Evolutionary conservation across 2,329 filamentous ascomycete species (phyloP).

Genomic region (Zymoseptoria tritici): DNA sequence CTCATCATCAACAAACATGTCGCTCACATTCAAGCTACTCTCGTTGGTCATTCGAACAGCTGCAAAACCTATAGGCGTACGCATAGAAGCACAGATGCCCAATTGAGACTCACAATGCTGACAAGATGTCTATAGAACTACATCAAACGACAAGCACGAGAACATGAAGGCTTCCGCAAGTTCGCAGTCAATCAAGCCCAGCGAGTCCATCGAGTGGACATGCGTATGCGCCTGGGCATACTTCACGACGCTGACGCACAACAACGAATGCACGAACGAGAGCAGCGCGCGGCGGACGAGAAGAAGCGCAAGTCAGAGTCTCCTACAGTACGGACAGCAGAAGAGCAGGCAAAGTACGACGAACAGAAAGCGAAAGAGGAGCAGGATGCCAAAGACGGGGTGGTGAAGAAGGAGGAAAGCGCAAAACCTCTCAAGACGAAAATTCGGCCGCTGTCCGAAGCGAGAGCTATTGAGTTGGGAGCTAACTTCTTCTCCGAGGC

Average conservation of each 20-base stretch:
- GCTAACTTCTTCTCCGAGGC: constrained; percentile 62
- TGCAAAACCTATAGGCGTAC: constrained; percentile 61
- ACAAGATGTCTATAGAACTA: constrained; percentile 44
- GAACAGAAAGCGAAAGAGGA: constrained; percentile 35
- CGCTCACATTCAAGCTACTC: constrained; percentile 58
- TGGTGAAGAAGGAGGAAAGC: constrained; percentile 40
- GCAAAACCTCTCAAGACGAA: constrained; percentile 30
- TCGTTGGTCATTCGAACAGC: constrained; percentile 58
- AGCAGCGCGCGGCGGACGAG: constrained; percentile 49
- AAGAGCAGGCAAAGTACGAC: constrained; percentile 51
- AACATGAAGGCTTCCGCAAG: constrained; percentile 59
- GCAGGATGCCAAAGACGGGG: constrained; percentile 28
- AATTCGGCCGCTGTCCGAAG: constrained; percentile 58
- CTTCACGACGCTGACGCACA: constrained; percentile 54
- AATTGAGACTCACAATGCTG: constrained; percentile 1
- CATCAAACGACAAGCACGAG: constrained; percentile 60
- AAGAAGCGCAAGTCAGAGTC: constrained; percentile 44
- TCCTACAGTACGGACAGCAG: constrained; percentile 57
- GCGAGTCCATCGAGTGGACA: constrained; percentile 57
- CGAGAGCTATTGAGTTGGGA: constrained; percentile 61
- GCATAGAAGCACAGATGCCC: constrained; percentile 21
- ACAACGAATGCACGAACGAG: constrained; percentile 45
- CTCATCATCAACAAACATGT: constrained; percentile 39
- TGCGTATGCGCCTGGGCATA: constrained; percentile 59
- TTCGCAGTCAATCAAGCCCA: constrained; percentile 58